Conservation (phyloP, 139 green algal genomes). For the Ettlia oleoabundans region DNA sequence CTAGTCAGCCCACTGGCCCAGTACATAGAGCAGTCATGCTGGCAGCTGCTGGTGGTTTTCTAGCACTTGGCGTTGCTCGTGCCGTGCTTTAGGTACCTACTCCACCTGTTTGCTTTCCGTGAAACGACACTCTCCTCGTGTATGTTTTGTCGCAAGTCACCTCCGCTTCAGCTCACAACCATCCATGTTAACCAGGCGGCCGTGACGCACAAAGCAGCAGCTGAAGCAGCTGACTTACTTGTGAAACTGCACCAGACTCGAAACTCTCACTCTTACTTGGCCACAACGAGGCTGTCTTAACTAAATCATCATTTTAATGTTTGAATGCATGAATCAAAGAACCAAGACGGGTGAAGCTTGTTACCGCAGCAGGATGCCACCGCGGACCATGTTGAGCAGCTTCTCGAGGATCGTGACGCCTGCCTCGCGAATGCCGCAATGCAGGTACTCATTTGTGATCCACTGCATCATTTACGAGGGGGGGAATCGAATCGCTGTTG, state of each 20-base stretch:
- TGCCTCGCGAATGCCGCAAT: slow-evolving; percentile 62
- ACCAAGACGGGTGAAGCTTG: too few relatives aligned
- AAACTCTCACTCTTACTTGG: too few relatives aligned
- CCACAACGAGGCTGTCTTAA: too few relatives aligned
- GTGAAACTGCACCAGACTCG: not conserved
- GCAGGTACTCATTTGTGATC: slow-evolving; percentile 89
- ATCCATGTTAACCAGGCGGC: too few relatives aligned
- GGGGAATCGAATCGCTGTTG: not conserved
- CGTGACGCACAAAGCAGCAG: not conserved
- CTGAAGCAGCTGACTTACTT: not conserved
- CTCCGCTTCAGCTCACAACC: too few relatives aligned
- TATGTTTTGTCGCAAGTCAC: too few relatives aligned
- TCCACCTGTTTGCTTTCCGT: not conserved
- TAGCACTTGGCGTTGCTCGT: slow-evolving; percentile 34
- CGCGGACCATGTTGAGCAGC: slow-evolving; percentile 77
- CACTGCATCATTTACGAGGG: not conserved
- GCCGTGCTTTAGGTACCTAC: slow-evolving; percentile 30
- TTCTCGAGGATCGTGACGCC: slow-evolving; percentile 77
- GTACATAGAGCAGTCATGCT: slow-evolving; percentile 25
- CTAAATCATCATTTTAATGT: too few relatives aligned
- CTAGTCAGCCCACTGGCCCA: slow-evolving; percentile 10
- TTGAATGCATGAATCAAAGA: too few relatives aligned
- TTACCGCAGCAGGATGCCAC: slow-evolving; percentile 61
- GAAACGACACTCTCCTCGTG: too few relatives aligned
- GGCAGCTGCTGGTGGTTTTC: slow-evolving; percentile 35